phyloP scores from a whole-genome alignment of 352 stramenopile species.

The Aphanomyces astaci region DNA sequence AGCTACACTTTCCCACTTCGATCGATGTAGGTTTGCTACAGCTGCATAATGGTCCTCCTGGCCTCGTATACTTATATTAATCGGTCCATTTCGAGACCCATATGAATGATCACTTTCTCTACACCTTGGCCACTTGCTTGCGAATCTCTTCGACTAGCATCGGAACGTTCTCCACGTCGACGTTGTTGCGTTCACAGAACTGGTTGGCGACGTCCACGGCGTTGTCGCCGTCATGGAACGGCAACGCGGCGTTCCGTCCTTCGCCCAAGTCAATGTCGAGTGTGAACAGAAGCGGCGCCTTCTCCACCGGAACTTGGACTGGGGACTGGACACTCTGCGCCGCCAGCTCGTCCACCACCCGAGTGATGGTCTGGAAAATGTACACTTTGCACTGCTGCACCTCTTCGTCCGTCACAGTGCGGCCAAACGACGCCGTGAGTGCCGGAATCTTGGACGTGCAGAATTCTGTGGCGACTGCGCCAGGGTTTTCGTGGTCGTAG shows the following conservation, averaged over 20 bases:
- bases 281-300: conserved; percentile 39
- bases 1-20: too few relatives aligned
- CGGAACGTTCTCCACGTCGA: conserved; percentile 51
- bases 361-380: conserved; percentile 34
- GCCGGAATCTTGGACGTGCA: conserved; percentile 64
- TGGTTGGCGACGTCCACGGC: conserved; percentile 33
- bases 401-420: conserved; percentile 51
- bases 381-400: conserved; percentile 53
- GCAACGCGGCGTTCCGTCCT: conserved; percentile 35
- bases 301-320: conserved; percentile 27
- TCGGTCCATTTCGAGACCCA: too few relatives aligned
- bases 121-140: conserved; percentile 34
- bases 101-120: conserved; percentile 18
- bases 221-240: conserved; percentile 48
- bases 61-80: too few relatives aligned
- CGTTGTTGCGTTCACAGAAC: conserved; percentile 49
- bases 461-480: conserved; percentile 51
- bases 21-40: too few relatives aligned
- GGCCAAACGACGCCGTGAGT: conserved; percentile 39
- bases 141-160: conserved; percentile 53
- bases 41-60: too few relatives aligned
- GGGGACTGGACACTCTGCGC: conserved; percentile 4
- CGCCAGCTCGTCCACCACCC: background rate
- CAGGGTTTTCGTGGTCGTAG: conserved; percentile 50
- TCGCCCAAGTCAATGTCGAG: conserved; percentile 62